Conservation (phyloP, 805 yeast species). For the Danielozyma ontarioensis region DNA sequence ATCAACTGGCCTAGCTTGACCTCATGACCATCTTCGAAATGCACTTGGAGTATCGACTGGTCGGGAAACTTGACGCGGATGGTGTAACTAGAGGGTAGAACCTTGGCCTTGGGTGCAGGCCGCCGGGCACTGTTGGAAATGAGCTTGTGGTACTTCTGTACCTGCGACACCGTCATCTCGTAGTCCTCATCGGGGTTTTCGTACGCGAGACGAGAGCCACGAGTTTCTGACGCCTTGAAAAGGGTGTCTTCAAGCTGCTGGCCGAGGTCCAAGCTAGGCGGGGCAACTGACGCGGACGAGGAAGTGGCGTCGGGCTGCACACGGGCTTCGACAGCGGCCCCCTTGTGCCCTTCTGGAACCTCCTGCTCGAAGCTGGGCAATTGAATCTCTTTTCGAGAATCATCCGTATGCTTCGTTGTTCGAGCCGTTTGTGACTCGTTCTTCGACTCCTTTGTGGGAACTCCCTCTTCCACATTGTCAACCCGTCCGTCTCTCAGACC, state of each 20-base stretch:
- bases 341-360: background rate
- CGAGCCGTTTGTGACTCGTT: background rate
- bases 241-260: background rate
- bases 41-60: conserved; percentile 28
- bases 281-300: too few species aligned
- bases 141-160: conserved; percentile 30
- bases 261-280: too few species aligned
- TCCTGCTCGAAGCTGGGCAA: too few species aligned
- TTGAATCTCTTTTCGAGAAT: too few species aligned
- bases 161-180: conserved; percentile 33
- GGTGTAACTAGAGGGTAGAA: conserved; percentile 25
- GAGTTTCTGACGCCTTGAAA: background rate
- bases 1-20: conserved; percentile 32
- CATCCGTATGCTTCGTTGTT: too few species aligned
- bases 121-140: conserved; percentile 21
- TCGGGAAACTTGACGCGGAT: conserved; percentile 38
- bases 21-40: conserved; percentile 18
- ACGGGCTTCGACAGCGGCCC: background rate
- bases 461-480: background rate
- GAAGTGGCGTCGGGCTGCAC: too few species aligned
- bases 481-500: background rate
- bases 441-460: background rate
- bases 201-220: conserved; percentile 10
- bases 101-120: conserved; percentile 1
- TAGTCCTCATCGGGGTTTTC: conserved; percentile 41